Evolutionary conservation across 208 protist species (phyloP).

Genomic region (Trypanosoma rangeli): DNA sequence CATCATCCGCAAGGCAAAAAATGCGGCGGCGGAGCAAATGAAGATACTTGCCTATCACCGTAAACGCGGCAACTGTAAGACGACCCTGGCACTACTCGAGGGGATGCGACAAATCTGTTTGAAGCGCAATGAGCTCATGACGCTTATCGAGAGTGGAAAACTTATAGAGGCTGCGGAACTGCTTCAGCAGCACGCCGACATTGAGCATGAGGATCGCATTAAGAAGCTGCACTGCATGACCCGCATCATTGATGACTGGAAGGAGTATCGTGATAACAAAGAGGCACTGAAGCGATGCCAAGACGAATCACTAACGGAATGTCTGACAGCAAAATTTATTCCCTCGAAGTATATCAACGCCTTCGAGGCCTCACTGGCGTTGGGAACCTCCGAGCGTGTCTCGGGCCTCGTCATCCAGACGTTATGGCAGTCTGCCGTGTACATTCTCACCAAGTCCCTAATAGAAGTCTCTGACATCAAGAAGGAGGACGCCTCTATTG

Average conservation of each 20-base stretch:
- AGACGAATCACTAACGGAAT: constrained; percentile 53
- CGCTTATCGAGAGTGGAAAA: constrained; percentile 62
- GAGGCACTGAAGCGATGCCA: constrained; percentile 40
- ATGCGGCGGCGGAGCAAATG: constrained; percentile 50
- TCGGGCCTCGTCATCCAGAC: constrained; percentile 49
- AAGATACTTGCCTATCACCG: constrained; percentile 59
- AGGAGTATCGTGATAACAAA: constrained; percentile 51
- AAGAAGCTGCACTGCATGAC: constrained; percentile 59
- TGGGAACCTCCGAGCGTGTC: constrained; percentile 34
- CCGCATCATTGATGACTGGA: constrained; percentile 71
- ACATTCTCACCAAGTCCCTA: constrained; percentile 70
- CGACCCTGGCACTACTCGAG: constrained; percentile 50
- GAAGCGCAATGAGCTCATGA: constrained; percentile 60
- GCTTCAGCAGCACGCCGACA: constrained; percentile 42
- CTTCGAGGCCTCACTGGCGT: constrained; percentile 48
- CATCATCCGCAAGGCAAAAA: constrained; percentile 64
- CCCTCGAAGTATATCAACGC: constrained; percentile 65
- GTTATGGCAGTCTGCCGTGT: constrained; percentile 68
- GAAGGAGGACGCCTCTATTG: constrained; percentile 50
- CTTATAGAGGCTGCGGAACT: constrained; percentile 65
- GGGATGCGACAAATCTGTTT: constrained; percentile 60
- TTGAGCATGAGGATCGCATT: constrained; percentile 55
- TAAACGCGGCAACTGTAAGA: constrained; percentile 43
- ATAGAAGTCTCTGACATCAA: constrained; percentile 77
- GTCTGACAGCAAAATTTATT: constrained; percentile 74